These are phyloP conservation scores for Penicillium argentinense DNA, from an alignment of 495 filamentous ascomycete species.

Conservation along the genomic window DNA sequence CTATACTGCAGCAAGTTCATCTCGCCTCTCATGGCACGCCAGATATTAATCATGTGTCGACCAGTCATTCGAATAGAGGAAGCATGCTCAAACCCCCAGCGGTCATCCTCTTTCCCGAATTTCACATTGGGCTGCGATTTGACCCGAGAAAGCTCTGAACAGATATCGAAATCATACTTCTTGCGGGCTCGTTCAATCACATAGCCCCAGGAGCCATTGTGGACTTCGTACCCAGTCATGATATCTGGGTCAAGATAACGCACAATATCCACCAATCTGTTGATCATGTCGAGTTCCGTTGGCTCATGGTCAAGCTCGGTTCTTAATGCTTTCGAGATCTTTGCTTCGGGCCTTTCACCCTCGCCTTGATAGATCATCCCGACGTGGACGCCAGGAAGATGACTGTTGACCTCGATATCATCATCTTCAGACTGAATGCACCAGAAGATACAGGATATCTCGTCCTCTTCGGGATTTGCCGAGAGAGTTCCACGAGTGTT, in stretches of 20 bases:
- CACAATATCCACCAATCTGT: slow-evolving; percentile 81
- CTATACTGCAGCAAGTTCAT: slow-evolving; percentile 89
- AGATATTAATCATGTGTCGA: slow-evolving; percentile 94
- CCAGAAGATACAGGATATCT: slow-evolving; percentile 91
- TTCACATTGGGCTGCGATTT: slow-evolving; percentile 76
- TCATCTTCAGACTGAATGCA: slow-evolving; percentile 74
- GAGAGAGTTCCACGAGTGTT: slow-evolving; percentile 79
- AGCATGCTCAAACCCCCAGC: slow-evolving; percentile 90
- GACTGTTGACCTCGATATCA: slow-evolving; percentile 50
- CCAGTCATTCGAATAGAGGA: slow-evolving; percentile 86
- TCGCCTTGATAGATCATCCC: slow-evolving; percentile 54
- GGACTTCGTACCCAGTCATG: slow-evolving; percentile 92
- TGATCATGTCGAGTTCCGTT: slow-evolving; percentile 81
- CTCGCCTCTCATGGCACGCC: slow-evolving; percentile 93
- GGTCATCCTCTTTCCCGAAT: slow-evolving; percentile 81
- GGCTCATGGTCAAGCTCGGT: slow-evolving; percentile 70
- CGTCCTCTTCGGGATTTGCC: slow-evolving; percentile 87
- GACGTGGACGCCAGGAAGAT: slow-evolving; percentile 52
- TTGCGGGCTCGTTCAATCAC: slow-evolving; percentile 83
- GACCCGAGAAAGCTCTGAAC: slow-evolving; percentile 86
- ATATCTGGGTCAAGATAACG: slow-evolving; percentile 86
- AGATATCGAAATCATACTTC: slow-evolving; percentile 87
- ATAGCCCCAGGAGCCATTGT: slow-evolving; percentile 92
- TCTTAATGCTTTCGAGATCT: slow-evolving; percentile 44
- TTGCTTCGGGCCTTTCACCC: slow-evolving; percentile 47